Conservation (phyloP, 2,329 filamentous ascomycete species). For the Aspergillus sp. region DNA sequence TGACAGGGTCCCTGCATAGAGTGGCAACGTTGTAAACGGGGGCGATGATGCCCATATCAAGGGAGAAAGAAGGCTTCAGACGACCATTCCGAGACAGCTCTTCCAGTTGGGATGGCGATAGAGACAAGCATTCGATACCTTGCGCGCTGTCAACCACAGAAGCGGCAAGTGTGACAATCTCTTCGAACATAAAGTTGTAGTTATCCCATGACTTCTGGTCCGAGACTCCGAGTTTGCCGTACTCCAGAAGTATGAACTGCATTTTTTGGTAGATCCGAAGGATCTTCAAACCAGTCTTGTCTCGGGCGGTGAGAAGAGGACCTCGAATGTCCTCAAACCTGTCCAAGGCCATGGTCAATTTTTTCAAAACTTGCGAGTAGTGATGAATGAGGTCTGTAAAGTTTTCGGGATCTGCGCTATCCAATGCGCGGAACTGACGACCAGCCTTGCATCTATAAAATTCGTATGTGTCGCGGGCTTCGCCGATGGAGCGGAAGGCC, state of each 20-base stretch:
- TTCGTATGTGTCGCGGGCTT: conserved; percentile 9
- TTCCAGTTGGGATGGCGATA: conserved; percentile 1
- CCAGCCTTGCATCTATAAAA: neutral
- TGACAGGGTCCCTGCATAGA: conserved; percentile 29
- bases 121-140: neutral
- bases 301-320: neutral
- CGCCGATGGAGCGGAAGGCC: conserved; percentile 4
- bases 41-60: conserved; percentile 28
- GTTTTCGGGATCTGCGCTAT: neutral
- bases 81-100: neutral
- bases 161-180: conserved; percentile 25
- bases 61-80: conserved; percentile 21
- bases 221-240: conserved; percentile 9
- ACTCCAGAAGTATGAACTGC: conserved; percentile 8
- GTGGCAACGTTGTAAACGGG: conserved; percentile 25
- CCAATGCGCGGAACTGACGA: neutral
- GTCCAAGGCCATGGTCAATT: conserved; percentile 2
- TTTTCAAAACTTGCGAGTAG: neutral
- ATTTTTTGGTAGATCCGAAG: conserved; percentile 4
- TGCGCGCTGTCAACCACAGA: conserved; percentile 17
- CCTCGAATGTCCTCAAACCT: conserved; percentile 5
- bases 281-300: conserved; percentile 6
- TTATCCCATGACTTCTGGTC: conserved; percentile 22
- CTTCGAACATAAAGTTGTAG: conserved; percentile 22
- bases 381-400: neutral